Evolutionary conservation across 257 asterid species (phyloP), one percentile per base, ranked within the genome.

Genomic region (Gardenia jasminoides): DNA sequence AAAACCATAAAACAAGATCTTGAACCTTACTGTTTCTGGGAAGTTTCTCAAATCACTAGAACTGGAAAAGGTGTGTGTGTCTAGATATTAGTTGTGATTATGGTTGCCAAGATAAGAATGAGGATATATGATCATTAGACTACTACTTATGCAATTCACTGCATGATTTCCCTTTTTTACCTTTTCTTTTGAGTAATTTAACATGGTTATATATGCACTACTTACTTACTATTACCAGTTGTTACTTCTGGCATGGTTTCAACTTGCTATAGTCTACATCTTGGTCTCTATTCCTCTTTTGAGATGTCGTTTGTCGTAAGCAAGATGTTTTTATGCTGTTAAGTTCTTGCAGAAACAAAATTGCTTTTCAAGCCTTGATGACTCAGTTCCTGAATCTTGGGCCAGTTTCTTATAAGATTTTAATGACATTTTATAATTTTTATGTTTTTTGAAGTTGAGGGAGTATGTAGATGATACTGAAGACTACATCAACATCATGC

Each of bases 391-490:
- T 64, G 11, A 62, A 6, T 30, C 44, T 65, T 61, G 43, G 56
- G 61, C 74, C 50, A 67, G 30, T 33, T 39, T 16, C 39, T 46
- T 67, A 1, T 44, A 48, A 10, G 22, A 62, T 75, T 43, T 67
- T 28, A 70, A 74, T 80, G n/a, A 75, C 71, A 41, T 70, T 24
- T 22, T 80, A 2, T 78, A 13, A 13, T 26, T 58, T 10, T 44
- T 30, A 15, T 81, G 61, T 20, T 73, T 47, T 81, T 79, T 24
- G 82, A 76, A 92, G 97, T 84, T 93, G 87, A 86, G 93, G 86
- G 98, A 94, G 81, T 92, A 94, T 44, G 95, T 94, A 43, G 98
- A 94, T 43, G 97, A 94, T 87, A 94, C 98, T 0, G 98, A 94
- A 77, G 97, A 94, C 67, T 92, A 90, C 82, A 90, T 94, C 78